phyloP scores from a whole-genome alignment of 2,329 filamentous ascomycete species.

The Bipolaris sorokiniana region DNA sequence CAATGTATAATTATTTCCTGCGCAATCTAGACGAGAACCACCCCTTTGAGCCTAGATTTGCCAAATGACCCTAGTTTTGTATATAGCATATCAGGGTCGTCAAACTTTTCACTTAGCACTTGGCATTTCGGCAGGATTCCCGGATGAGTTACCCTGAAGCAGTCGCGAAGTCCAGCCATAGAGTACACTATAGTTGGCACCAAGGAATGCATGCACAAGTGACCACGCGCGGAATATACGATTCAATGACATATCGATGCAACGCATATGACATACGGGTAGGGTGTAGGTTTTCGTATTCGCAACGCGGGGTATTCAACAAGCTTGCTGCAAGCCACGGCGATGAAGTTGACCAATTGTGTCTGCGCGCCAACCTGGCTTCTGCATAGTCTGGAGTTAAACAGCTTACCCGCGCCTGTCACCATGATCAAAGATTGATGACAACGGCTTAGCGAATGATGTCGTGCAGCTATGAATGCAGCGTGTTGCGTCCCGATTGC shows the following conservation, averaged over 20 bases:
- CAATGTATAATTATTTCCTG: too few species aligned
- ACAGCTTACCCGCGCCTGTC: neutral
- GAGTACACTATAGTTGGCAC: neutral
- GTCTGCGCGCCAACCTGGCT: neutral
- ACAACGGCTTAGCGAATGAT: neutral
- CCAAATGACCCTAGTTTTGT: neutral
- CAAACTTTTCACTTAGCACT: neutral
- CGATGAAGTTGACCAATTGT: neutral
- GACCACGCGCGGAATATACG: neutral
- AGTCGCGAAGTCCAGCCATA: neutral
- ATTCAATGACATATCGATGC: neutral
- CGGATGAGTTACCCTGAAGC: neutral
- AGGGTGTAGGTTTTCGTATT: neutral
- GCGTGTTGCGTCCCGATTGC: neutral
- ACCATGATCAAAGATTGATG: neutral
- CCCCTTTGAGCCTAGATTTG: too few species aligned
- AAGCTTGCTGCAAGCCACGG: conserved; percentile 2
- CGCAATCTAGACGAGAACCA: too few species aligned
- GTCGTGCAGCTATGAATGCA: neutral
- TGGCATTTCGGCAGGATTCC: neutral
- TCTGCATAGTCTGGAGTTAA: neutral
- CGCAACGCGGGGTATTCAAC: neutral
- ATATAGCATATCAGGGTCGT: neutral
- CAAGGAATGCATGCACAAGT: neutral
- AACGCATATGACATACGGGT: neutral